phyloP scores from a whole-genome alignment of 495 filamentous ascomycete species.

The Diplogelasinospora grovesii region DNA sequence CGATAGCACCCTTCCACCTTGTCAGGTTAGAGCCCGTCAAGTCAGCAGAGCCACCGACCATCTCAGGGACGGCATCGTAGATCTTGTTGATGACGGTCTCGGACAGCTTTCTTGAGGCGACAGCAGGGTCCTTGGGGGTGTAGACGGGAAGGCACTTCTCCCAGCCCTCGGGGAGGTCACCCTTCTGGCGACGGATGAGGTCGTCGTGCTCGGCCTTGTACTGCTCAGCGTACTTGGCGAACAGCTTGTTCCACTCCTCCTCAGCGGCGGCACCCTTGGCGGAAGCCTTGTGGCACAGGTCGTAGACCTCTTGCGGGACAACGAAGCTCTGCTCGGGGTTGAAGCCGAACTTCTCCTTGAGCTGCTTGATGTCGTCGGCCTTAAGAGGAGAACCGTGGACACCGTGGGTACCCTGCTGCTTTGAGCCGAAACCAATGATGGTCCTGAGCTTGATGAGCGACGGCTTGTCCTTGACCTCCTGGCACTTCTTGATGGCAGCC shows the following conservation, averaged over 20 bases:
- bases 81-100: constrained; percentile 89
- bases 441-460: constrained; percentile 95
- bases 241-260: constrained; percentile 90
- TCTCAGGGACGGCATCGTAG: constrained; percentile 75
- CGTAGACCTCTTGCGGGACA: constrained; percentile 92
- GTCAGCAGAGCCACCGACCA: constrained; percentile 94
- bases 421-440: constrained; percentile 95
- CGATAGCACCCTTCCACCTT: constrained; percentile 90
- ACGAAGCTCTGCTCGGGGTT: constrained; percentile 89
- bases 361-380: constrained; percentile 80
- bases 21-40: constrained; percentile 98
- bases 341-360: constrained; percentile 94
- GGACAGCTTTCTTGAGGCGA: constrained; percentile 91
- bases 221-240: constrained; percentile 74
- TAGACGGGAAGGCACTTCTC: constrained; percentile 90
- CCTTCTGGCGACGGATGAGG: constrained; percentile 70
- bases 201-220: constrained; percentile 73
- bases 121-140: constrained; percentile 76
- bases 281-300: constrained; percentile 75
- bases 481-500: constrained; percentile 74
- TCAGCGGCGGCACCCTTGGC: constrained; percentile 82
- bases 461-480: constrained; percentile 91
- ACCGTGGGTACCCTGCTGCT: constrained; percentile 84
- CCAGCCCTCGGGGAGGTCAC: constrained; percentile 92
- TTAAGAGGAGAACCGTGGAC: constrained; percentile 96